Percentiles rank a stretch among this genome's conserved stretches.
These are phyloP conservation scores for Colletotrichum lupini DNA, from an alignment of 2,329 filamentous ascomycete species.

Conservation along the genomic window DNA sequence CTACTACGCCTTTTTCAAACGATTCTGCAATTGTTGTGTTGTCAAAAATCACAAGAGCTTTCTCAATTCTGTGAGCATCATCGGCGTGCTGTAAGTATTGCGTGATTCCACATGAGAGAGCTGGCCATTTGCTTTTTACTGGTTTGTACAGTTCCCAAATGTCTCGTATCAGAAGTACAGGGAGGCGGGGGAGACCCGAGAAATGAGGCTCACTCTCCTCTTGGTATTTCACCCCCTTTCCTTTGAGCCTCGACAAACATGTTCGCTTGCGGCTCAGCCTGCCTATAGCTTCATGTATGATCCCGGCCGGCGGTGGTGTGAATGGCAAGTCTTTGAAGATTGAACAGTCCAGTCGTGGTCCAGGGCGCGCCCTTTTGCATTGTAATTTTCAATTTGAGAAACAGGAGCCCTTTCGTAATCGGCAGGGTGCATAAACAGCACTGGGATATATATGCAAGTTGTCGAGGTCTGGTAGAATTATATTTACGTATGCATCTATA, in stretches of 20 bases:
- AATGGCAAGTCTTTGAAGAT: background rate
- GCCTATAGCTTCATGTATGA: background rate
- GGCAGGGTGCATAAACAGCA: background rate
- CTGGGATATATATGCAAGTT: background rate
- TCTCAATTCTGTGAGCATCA: background rate
- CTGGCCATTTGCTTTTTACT: background rate
- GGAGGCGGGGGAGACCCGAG: too few relatives aligned
- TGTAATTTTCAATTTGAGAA: too few relatives aligned
- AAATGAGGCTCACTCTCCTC: background rate
- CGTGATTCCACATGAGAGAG: background rate
- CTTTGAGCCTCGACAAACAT: background rate
- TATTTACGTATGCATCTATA: too few relatives aligned
- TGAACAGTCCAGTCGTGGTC: background rate
- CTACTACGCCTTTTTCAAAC: slow-evolving; percentile 4
- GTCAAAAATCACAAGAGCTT: background rate
- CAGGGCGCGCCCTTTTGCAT: background rate
- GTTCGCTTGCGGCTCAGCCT: background rate
- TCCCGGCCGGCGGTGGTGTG: background rate
- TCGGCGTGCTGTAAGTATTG: background rate
- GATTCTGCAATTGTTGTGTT: background rate
- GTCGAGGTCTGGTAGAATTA: background rate
- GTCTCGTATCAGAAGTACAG: background rate
- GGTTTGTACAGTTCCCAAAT: background rate
- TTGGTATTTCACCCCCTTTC: background rate
- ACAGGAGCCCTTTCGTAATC: background rate